Conservation (phyloP, 2,329 filamentous ascomycete species). For the Cladosporium sp. region DNA sequence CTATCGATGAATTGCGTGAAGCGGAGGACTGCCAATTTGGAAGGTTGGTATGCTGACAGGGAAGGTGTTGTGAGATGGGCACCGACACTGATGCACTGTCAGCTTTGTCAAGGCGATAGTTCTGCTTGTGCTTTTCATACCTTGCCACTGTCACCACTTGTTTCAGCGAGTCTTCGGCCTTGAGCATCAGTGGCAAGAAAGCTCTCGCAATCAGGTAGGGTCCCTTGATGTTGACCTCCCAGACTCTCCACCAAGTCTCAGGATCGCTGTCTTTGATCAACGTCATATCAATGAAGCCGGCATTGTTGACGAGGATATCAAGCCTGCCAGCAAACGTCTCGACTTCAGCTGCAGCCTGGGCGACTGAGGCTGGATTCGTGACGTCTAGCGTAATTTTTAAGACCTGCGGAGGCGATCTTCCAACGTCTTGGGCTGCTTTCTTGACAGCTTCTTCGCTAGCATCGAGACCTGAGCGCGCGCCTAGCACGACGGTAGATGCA, state of each 20-base stretch:
- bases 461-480: slow-evolving; percentile 51
- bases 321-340: slow-evolving; percentile 28
- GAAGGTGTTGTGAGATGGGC: slow-evolving; percentile 47
- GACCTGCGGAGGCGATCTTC: slow-evolving; percentile 41
- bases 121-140: neutral
- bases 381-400: slow-evolving; percentile 47
- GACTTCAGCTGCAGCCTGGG: slow-evolving; percentile 36
- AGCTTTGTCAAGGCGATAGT: neutral
- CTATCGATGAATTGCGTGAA: slow-evolving; percentile 55
- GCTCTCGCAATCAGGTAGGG: slow-evolving; percentile 57
- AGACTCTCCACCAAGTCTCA: slow-evolving; percentile 52
- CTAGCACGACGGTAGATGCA: slow-evolving; percentile 54
- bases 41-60: slow-evolving; percentile 49
- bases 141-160: slow-evolving; percentile 35
- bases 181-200: slow-evolving; percentile 47
- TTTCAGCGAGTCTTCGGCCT: slow-evolving; percentile 29
- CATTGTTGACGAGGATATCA: slow-evolving; percentile 53
- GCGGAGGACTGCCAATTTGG: slow-evolving; percentile 55
- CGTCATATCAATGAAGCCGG: slow-evolving; percentile 36
- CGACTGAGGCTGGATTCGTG: slow-evolving; percentile 39
- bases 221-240: slow-evolving; percentile 53
- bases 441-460: slow-evolving; percentile 39
- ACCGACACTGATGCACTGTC: slow-evolving; percentile 44
- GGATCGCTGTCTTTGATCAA: slow-evolving; percentile 48
- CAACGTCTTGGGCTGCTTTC: slow-evolving; percentile 39